phyloP scores from a whole-genome alignment of 2,329 filamentous ascomycete genomes.

The Aspergillus vadensis region DNA sequence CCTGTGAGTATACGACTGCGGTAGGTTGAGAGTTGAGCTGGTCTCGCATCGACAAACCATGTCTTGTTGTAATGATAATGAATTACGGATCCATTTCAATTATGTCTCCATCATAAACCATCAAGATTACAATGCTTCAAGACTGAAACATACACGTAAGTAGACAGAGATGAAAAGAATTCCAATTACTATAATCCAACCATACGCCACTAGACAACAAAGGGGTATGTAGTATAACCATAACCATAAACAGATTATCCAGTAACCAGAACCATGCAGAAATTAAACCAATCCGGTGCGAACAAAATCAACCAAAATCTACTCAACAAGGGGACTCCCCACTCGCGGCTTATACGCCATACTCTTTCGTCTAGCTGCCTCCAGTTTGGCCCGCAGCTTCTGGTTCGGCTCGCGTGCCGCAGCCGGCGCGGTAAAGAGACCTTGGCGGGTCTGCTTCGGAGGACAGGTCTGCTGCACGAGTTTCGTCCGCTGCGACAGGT shows the following conservation, averaged over 20 bases:
- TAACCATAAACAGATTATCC: too few species aligned
- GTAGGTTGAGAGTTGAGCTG: too few species aligned
- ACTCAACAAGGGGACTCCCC: slow-evolving; percentile 67
- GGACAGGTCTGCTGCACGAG: slow-evolving; percentile 57
- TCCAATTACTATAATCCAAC: neutral
- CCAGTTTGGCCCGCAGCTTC: slow-evolving; percentile 61
- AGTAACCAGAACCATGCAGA: neutral
- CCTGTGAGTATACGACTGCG: too few species aligned
- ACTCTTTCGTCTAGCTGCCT: slow-evolving; percentile 75
- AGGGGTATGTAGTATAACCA: too few species aligned
- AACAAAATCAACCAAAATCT: slow-evolving; percentile 10
- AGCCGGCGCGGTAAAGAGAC: slow-evolving; percentile 39
- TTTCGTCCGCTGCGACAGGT: slow-evolving; percentile 44
- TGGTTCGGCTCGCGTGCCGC: slow-evolving; percentile 37
- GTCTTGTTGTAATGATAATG: too few species aligned
- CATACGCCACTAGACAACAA: too few species aligned
- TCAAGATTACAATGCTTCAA: too few species aligned
- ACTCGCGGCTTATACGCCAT: slow-evolving; percentile 75
- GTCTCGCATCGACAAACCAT: too few species aligned
- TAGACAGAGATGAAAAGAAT: too few species aligned
- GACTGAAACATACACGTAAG: too few species aligned
- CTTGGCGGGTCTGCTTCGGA: slow-evolving; percentile 52
- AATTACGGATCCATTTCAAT: too few species aligned
- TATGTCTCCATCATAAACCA: too few species aligned
- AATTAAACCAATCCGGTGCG: neutral